Evolutionary conservation across 2,329 filamentous ascomycete genomes (phyloP).

Genomic region (Calonectria honghensis): DNA sequence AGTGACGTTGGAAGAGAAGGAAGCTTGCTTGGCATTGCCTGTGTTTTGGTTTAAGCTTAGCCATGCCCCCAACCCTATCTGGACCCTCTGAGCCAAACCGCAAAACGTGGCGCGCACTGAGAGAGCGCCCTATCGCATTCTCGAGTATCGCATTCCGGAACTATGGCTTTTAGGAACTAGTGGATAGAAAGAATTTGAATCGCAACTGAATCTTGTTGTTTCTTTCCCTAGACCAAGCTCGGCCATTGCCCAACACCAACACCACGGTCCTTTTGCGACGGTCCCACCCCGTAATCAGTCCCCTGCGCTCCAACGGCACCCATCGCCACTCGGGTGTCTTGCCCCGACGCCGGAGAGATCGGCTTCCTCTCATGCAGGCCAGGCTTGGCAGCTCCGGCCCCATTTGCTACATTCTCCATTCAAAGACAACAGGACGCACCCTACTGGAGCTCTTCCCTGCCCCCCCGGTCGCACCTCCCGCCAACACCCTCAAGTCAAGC

Average conservation of each 20-base stretch:
- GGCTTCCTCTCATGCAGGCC: not conserved
- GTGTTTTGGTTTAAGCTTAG: not conserved
- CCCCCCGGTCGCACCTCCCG: not conserved
- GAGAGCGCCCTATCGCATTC: not conserved
- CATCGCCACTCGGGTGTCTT: not conserved
- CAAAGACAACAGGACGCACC: not conserved
- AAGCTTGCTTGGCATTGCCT: slow-evolving; percentile 8
- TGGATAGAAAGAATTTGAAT: not conserved
- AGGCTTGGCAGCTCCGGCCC: slow-evolving; percentile 5
- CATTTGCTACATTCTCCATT: not conserved
- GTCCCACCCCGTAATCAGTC: slow-evolving; percentile 9
- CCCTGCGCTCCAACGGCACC: not conserved
- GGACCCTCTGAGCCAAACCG: not conserved
- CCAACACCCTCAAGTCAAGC: slow-evolving; percentile 2
- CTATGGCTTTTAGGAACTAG: not conserved
- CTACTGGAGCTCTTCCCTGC: not conserved
- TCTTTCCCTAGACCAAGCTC: not conserved
- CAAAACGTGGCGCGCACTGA: not conserved
- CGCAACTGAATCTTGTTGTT: not conserved
- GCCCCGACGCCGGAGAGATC: slow-evolving; percentile 37
- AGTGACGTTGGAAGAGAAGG: not conserved
- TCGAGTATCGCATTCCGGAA: not conserved
- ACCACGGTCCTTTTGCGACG: not conserved
- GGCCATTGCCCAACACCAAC: not conserved
- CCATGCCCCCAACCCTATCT: not conserved